phyloP scores from a whole-genome alignment of 371 early-diverging fungal species.

The Mortierella sp. region DNA sequence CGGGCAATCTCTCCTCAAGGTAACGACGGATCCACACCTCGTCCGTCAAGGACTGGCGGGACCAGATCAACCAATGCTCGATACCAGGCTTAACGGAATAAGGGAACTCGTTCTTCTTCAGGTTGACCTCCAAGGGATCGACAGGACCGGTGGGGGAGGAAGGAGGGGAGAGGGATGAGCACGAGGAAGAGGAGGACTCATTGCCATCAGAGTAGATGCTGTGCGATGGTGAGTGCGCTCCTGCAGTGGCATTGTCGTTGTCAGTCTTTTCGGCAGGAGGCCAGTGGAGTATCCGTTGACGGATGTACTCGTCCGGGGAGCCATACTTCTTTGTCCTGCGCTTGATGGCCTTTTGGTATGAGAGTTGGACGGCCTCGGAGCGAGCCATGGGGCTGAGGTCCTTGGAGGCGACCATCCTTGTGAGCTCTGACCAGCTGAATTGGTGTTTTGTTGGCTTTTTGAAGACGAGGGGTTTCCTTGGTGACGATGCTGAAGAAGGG shows the following conservation, averaged over 20 bases:
- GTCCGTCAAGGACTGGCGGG: slow-evolving; percentile 38
- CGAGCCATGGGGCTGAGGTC: slow-evolving; percentile 50
- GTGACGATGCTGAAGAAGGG: slow-evolving; percentile 14
- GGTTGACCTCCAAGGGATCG: slow-evolving; percentile 43
- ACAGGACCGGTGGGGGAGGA: slow-evolving; percentile 50
- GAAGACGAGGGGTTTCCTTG: slow-evolving; percentile 46
- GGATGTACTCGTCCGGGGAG: slow-evolving; percentile 54
- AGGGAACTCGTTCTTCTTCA: slow-evolving; percentile 56
- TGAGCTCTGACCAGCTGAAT: slow-evolving; percentile 46
- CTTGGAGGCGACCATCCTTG: slow-evolving; percentile 46
- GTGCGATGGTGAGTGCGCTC: not conserved
- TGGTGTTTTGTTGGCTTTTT: slow-evolving; percentile 55
- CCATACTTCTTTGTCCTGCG: slow-evolving; percentile 47
- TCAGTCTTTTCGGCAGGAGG: slow-evolving; percentile 35
- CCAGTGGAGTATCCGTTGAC: slow-evolving; percentile 54
- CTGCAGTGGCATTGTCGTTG: not conserved
- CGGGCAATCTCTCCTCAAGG: slow-evolving; percentile 53
- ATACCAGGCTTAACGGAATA: slow-evolving; percentile 54
- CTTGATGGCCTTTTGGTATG: slow-evolving; percentile 53
- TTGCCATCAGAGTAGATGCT: slow-evolving; percentile 31
- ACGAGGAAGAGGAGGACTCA: slow-evolving; percentile 39
- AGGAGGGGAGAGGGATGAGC: slow-evolving; percentile 26
- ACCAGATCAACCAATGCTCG: slow-evolving; percentile 59
- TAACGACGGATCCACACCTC: slow-evolving; percentile 51
- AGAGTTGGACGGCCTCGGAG: slow-evolving; percentile 43